A percentile compares a stretch with the other conserved stretches of the same genome.
These are phyloP conservation scores for Lactifluus piperatus DNA, from an alignment of 768 basidiomycete species.

Conservation along the genomic window DNA sequence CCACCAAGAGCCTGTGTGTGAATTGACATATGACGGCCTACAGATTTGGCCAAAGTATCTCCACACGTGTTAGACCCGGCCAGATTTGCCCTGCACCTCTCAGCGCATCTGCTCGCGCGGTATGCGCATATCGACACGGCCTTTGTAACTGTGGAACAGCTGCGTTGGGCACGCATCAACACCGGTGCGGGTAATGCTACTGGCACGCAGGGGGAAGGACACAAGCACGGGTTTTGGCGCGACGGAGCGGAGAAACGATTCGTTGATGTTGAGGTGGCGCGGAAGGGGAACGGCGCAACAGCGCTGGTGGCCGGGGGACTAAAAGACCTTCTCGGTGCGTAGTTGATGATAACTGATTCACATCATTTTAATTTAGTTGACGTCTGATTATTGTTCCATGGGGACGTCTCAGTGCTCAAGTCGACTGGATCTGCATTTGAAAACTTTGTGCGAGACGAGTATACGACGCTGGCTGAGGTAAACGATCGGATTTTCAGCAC, in stretches of 20 bases:
- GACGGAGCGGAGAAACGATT: conserved; percentile 87
- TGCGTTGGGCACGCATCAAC: conserved; percentile 81
- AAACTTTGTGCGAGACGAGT: conserved; percentile 75
- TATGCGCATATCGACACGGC: conserved; percentile 71
- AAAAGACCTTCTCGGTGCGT: conserved; percentile 70
- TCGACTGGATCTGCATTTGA: conserved; percentile 81
- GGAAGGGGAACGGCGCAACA: conserved; percentile 2
- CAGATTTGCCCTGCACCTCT: conserved; percentile 82
- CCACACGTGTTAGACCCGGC: conserved; percentile 80
- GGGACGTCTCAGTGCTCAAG: conserved; percentile 68
- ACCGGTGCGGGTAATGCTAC: conserved; percentile 38
- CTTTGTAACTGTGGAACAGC: conserved; percentile 63
- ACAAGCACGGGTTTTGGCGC: conserved; percentile 75
- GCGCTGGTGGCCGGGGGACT: conserved; percentile 40
- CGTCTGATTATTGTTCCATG: no score
- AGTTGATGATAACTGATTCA: not conserved
- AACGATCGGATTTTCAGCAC: conserved; percentile 89
- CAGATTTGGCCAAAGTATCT: conserved; percentile 82
- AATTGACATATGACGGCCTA: not conserved
- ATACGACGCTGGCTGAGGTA: conserved; percentile 79
- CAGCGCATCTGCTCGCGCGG: conserved; percentile 69
- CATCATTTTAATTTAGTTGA: not conserved
- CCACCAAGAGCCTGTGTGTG: rapidly evolving
- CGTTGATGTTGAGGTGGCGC: conserved; percentile 45
- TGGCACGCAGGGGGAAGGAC: conserved; percentile 36